A percentile compares a stretch with the other conserved stretches of the same genome.
phyloP scores from a whole-genome alignment of 306 rosid species.

The Oxytropis ochrocephala region DNA sequence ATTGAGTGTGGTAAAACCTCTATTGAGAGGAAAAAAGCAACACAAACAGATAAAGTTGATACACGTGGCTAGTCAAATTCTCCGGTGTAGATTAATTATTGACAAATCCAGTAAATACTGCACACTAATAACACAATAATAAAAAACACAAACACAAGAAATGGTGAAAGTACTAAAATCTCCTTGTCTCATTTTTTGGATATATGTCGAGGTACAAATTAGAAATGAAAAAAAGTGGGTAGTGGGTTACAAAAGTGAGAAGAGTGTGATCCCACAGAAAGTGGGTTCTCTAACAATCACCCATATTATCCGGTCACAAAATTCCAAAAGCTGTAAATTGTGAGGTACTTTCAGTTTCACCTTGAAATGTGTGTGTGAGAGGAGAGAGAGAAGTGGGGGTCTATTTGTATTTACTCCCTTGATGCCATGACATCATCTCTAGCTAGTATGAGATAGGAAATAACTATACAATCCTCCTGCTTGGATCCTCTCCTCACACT shows the following conservation, averaged over 20 bases:
- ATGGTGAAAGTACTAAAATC: neutral
- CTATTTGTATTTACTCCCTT: neutral
- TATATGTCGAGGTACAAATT: neutral
- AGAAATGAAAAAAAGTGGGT: neutral
- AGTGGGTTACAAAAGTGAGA: neutral
- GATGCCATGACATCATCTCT: no score
- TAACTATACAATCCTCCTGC: no score
- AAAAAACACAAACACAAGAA: neutral
- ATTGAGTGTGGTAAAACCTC: no score
- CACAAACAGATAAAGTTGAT: no score
- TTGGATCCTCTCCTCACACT: no score
- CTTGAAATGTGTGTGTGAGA: neutral
- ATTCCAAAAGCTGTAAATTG: neutral
- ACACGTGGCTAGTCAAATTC: no score
- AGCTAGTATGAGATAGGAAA: no score
- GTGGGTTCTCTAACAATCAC: conserved; percentile 7
- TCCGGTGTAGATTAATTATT: no score
- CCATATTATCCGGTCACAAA: conserved; percentile 2
- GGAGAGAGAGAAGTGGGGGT: neutral
- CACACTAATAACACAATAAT: no score
- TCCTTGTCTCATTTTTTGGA: no score
- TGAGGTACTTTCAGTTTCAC: conserved; percentile 15
- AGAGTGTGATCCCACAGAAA: neutral
- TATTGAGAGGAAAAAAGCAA: no score
- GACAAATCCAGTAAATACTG: no score